Conservation (phyloP, 768 basidiomycete genomes). For the Dendrothele bispora region DNA sequence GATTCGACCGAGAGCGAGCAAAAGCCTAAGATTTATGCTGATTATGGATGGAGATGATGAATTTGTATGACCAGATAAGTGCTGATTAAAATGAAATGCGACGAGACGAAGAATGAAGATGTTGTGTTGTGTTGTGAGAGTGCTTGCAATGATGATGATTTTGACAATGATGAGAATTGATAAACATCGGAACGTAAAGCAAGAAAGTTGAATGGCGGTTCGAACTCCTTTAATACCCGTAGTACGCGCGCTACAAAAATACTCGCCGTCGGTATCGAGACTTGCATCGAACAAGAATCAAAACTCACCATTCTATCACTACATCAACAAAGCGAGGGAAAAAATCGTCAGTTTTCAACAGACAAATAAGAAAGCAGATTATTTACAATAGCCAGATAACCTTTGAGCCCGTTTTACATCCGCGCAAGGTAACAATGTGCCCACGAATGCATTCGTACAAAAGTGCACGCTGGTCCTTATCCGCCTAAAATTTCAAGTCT, state of each 20-base stretch:
- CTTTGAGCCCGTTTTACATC: constrained; percentile 89
- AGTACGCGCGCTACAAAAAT: constrained; percentile 53
- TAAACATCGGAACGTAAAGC: constrained; percentile 25
- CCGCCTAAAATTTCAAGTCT: constrained; percentile 48
- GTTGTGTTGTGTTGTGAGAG: too few species aligned
- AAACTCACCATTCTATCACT: constrained; percentile 58
- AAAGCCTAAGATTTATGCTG: constrained; percentile 10
- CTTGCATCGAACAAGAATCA: neutral
- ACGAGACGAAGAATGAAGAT: constrained; percentile 6
- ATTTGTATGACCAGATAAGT: neutral
- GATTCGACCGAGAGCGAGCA: constrained; percentile 9
- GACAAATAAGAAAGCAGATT: neutral
- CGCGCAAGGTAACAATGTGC: constrained; percentile 86
- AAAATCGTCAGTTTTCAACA: constrained; percentile 6
- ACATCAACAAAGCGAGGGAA: neutral
- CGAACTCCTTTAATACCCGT: constrained; percentile 51
- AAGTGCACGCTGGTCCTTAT: constrained; percentile 81
- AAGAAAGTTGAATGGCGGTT: constrained; percentile 18
- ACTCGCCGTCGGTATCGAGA: constrained; percentile 12
- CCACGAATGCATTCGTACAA: constrained; percentile 86
- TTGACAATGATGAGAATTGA: constrained; percentile 8
- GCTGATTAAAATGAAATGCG: neutral
- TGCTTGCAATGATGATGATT: neutral
- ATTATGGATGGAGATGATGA: neutral
- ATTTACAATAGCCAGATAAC: constrained; percentile 86